Percentiles rank a stretch among this genome's conserved stretches.
These are phyloP conservation scores for Phylloporus sp. DNA, from an alignment of 768 basidiomycete species.

Conservation along the genomic window DNA sequence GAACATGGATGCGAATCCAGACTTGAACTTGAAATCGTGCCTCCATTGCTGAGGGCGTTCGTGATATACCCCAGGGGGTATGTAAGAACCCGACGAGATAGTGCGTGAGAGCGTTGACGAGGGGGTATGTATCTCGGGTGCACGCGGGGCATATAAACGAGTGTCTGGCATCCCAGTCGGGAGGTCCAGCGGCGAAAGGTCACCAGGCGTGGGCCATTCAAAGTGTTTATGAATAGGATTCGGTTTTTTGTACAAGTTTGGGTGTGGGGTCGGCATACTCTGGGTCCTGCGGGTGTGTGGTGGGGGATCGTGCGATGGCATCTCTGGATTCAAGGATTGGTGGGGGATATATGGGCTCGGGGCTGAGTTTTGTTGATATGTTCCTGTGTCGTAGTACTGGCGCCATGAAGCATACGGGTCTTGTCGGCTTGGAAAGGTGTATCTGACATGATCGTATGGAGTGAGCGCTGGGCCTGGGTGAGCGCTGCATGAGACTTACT, in stretches of 20 bases:
- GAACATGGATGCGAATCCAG: conserved; percentile 28
- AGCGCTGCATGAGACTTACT: conserved; percentile 9
- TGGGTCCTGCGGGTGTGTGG: conserved; percentile 4
- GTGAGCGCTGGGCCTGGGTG: neutral
- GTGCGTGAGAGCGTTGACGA: conserved; percentile 23
- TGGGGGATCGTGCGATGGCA: conserved; percentile 9
- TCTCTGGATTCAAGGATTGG: conserved; percentile 14
- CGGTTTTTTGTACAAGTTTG: conserved; percentile 1
- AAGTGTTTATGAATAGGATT: conserved; percentile 2
- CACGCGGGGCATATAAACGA: conserved; percentile 11
- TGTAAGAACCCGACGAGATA: conserved; percentile 8
- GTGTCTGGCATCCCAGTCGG: conserved; percentile 17
- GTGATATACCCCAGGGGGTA: conserved; percentile 9
- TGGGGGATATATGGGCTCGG: conserved; percentile 32
- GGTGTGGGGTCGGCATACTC: neutral
- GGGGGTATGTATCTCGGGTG: conserved; percentile 22
- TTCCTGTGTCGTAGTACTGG: neutral
- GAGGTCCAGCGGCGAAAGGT: conserved; percentile 20
- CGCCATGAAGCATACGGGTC: conserved; percentile 10
- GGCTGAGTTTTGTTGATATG: conserved; percentile 15
- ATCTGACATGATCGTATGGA: conserved; percentile 1
- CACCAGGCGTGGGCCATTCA: conserved; percentile 16
- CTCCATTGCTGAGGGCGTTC: conserved; percentile 30
- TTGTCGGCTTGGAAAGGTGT: conserved; percentile 14
- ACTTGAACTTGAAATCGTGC: conserved; percentile 32